Evolutionary conservation across 2,329 filamentous ascomycete genomes (phyloP).

Genomic region (Furcasterigmium furcatum): DNA sequence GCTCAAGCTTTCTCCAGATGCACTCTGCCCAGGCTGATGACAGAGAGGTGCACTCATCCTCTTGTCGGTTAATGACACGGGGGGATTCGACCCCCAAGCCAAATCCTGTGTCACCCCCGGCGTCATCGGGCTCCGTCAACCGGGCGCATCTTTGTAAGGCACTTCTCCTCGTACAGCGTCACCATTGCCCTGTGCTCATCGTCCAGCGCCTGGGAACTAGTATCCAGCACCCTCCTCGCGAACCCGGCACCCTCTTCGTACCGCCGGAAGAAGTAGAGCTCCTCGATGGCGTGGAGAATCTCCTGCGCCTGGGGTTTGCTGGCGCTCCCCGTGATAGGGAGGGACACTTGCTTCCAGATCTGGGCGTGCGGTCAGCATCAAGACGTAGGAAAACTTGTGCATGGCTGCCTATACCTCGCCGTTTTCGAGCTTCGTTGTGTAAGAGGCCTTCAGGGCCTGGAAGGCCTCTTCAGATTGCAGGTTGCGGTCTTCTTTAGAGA

Average conservation of each 20-base stretch:
- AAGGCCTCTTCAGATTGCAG: constrained; percentile 49
- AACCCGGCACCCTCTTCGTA: constrained; percentile 43
- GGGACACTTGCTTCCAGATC: constrained; percentile 38
- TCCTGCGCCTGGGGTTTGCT: constrained; percentile 47
- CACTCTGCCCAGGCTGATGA: too few species aligned
- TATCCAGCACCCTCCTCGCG: constrained; percentile 28
- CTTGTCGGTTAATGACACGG: too few species aligned
- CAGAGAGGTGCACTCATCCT: too few species aligned
- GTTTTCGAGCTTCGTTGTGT: constrained; percentile 48
- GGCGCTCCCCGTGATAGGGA: constrained; percentile 32
- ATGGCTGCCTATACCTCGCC: too few species aligned
- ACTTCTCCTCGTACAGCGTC: constrained; percentile 38
- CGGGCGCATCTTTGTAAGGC: constrained; percentile 23
- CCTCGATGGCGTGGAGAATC: constrained; percentile 53
- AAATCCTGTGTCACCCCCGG: too few species aligned
- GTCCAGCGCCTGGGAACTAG: constrained; percentile 32
- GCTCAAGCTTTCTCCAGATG: too few species aligned
- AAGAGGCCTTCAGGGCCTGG: constrained; percentile 39
- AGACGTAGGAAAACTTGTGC: not conserved
- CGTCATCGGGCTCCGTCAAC: not conserved
- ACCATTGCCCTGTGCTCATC: constrained; percentile 37
- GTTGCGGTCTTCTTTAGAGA: constrained; percentile 28
- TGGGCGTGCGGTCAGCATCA: constrained; percentile 16
- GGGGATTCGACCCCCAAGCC: too few species aligned
- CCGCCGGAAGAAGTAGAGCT: constrained; percentile 51